Base-by-base conservation (phyloP, 768 basidiomycete genomes). In the Artomyces pyxidatus region DNA sequence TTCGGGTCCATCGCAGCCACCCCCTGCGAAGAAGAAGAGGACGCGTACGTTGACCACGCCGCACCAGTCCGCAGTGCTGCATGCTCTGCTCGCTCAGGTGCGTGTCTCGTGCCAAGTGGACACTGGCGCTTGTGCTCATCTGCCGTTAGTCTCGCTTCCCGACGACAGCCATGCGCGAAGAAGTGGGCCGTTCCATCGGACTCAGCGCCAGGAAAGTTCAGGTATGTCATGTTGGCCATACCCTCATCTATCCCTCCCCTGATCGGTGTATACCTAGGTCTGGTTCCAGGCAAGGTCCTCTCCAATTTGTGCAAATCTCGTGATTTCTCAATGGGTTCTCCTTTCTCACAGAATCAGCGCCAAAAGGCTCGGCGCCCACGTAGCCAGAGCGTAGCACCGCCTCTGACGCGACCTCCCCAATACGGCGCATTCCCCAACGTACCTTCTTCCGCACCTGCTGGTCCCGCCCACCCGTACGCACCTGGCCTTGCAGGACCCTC, bases 171-270 rank as follows among this genome's bases (percentile, higher is more conserved):
- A 81, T 86, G 77, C 79, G 89, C 43, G 90, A 92, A 66, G 85
- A 90, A 55, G 88, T 92, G 23, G 89, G 90, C 7, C 79, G 84
- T 21, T 74, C 85, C 29, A 92, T 92, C 56, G 89, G 88, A n/a
- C 68, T 93, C 61, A 90, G 88, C 62, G 88, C 88, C 41, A 78
- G 89, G 35, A 89, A 92, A 71, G 89, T 93, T 3, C 89, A 93
- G 79, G 88, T 86, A 58, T 61, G 83, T 73, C 26, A 17, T 10
- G 29, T 28, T 38, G 9, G 44, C 29, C 52, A 51, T 49, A 45
- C 60, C 35, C 28, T 42, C 23, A 37, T 26, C 47, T 37, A 45
- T 58, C 49, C 58, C 27, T 39, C 12, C 35, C 30, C 58, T 83
- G 80, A n/a, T n/a, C n/a, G n/a, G n/a, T n/a, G n/a, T n/a, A 32